Base-by-base conservation (phyloP, 495 filamentous ascomycete species). In the Penicillium verhagenii region DNA sequence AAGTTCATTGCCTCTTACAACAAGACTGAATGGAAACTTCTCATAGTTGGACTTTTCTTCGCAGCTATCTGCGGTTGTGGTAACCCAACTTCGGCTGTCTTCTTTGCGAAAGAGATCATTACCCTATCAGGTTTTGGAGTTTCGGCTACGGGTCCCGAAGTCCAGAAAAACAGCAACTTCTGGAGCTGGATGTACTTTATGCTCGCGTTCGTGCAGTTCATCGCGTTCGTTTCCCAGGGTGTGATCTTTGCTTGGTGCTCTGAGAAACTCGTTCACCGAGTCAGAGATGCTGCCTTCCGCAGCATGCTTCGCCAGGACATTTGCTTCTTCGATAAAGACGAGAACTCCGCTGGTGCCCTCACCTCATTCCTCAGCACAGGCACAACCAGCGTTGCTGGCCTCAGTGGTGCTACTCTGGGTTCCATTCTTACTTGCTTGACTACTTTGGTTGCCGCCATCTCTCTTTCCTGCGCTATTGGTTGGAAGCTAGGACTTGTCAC, bases 161-260 rank as follows among this genome's bases (percentile, higher is more conserved):
- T 92, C 31, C 78, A 84, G 43, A 71, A 77, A n/a, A 80, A 87
- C 39, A 82, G 82, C 33, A 83, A 93, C 56, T 96, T 96, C 72
- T 97, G 92, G 92, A 83, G 80, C 46, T 68, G 84, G 56, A 95
- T 97, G 91, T 97, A 91, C 68, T 81, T 96, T 28, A 90, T 96
- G 84, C 79, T 96, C 8, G 93, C 86, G n/a, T 63, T 93, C 45
- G 79, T 83, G 23, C 82, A 86, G 63, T 83, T 95, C 53, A 60
- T 92, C 40, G 78, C 83, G 3, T 88, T 88, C 59, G 69, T 76
- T 39, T 61, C 63, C 33, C 87, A 92, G 52, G 91, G 90, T 33
- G 54, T 87, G 18, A 76, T 81, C 3, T 92, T 96, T 53, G 90
- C 88, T 9, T 86, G 85, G 60, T 90, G 88, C 72, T 92, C 88